A percentile compares a stretch with the other conserved stretches of the same genome.
Conservation (phyloP, 192 early-diverging fungal genomes). For the Gonapodya sp. region DNA sequence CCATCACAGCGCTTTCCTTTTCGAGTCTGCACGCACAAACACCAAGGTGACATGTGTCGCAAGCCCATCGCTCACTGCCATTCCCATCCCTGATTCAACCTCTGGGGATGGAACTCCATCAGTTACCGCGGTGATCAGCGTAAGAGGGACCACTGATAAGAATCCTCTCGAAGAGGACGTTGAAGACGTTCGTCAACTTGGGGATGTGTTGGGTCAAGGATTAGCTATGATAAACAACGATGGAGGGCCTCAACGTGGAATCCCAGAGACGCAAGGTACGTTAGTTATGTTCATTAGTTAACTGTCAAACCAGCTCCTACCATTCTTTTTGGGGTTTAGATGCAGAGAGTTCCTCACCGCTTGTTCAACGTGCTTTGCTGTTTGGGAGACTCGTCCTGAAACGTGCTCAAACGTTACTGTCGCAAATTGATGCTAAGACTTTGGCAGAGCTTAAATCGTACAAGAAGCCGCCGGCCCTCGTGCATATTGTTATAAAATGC, state of each 20-base stretch:
- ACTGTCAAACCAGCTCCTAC: too few relatives aligned
- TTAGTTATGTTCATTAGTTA: neutral
- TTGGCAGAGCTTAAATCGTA: conserved; percentile 44
- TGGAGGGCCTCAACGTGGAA: neutral
- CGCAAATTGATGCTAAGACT: conserved; percentile 27
- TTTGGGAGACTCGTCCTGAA: conserved; percentile 43
- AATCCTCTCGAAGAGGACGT: neutral
- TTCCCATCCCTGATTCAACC: neutral
- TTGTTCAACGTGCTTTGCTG: conserved; percentile 27
- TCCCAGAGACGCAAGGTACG: neutral
- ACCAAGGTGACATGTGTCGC: neutral
- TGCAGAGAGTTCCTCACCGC: conserved; percentile 36
- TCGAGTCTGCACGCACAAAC: neutral
- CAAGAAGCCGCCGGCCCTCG: conserved; percentile 35
- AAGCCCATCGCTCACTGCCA: neutral
- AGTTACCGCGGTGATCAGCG: neutral
- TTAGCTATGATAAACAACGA: neutral
- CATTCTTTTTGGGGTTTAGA: conserved; percentile 22
- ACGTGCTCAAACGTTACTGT: conserved; percentile 23
- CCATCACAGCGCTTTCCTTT: neutral
- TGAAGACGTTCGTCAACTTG: neutral
- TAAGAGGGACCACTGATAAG: neutral
- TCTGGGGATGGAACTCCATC: neutral
- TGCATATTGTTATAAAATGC: conserved; percentile 42
- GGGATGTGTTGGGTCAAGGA: neutral